Evolutionary conservation across 257 asterid genomes (phyloP), one percentile per base, ranked within the genome.

Genomic region (Scutellaria barbata): DNA sequence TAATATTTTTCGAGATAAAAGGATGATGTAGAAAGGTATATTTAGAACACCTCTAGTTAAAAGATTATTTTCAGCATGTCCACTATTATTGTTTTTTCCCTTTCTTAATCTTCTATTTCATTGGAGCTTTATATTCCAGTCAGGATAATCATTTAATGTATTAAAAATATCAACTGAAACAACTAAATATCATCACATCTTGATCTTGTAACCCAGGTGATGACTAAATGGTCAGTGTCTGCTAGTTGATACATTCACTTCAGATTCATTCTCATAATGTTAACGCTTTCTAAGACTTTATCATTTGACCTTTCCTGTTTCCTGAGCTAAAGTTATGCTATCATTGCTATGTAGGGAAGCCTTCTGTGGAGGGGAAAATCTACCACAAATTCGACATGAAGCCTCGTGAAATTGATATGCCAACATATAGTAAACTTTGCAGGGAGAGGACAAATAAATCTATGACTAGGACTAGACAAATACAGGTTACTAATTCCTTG

Each of bases 281-380:
- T 69, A 2, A 2, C 33, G 37, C 73, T 41, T 12, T 65, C 18
- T n/a, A 2, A 42, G 43, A 14, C 45, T 13, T 56, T 47, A 16
- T 50, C 20, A 50, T 70, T 72, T 47, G 46, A 61, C 14, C 46
- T 54, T 5, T 37, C 14, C 40, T 54, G 50, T 25, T 64, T 58
- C 33, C 59, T 50, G 18, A 45, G 20, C 40, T 66, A 71, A 70
- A 77, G 69, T 53, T 50, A 45, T 72, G 40, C 72, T 30, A 30
- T 30, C 35, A 22, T 30, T 30, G 35, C 4, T 46, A 51, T 72
- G 63, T 63, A 89, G 98, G 96, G 79, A 88, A 79, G 81, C 71
- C 84, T 75, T 81, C 88, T 37, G 91, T 83, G 72, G 98, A 92
- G 82, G 97, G 98, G 69, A 92, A 88, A 82, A 90, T 90, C 75